Percentiles rank a stretch among this genome's conserved stretches.
phyloP scores from a whole-genome alignment of 306 rosid species.

The Vachellia pachyceras region DNA sequence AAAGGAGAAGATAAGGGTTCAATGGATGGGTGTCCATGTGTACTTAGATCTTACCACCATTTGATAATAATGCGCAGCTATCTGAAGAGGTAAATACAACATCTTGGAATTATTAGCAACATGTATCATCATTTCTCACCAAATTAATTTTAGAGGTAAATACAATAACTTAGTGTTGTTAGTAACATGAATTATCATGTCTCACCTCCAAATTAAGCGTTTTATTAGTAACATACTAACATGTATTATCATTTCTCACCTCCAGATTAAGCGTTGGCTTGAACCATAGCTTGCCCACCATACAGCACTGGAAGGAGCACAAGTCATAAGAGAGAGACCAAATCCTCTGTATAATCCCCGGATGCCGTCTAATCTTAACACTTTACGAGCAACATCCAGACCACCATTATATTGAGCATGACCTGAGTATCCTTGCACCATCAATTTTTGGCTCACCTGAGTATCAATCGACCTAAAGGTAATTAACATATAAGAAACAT shows the following conservation, averaged over 20 bases:
- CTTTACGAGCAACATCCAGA: slow-evolving; percentile 79
- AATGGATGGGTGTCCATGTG: slow-evolving; percentile 1
- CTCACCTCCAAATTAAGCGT: slow-evolving; percentile 94
- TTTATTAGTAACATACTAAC: slow-evolving; percentile 40
- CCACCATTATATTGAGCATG: slow-evolving; percentile 81
- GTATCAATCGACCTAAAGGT: slow-evolving; percentile 23
- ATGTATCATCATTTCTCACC: slow-evolving; percentile 67
- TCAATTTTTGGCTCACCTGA: slow-evolving; percentile 89
- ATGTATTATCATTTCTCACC: slow-evolving; percentile 71
- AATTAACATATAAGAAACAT: slow-evolving; percentile 17
- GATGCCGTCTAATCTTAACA: slow-evolving; percentile 70
- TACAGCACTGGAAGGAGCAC: slow-evolving; percentile 90
- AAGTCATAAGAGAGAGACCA: slow-evolving; percentile 89
- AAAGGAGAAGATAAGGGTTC: slow-evolving; percentile 25
- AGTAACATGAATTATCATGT: slow-evolving; percentile 46
- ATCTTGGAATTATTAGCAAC: slow-evolving; percentile 13
- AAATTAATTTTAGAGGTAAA: slow-evolving; percentile 33
- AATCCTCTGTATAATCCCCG: slow-evolving; percentile 88
- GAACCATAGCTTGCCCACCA: slow-evolving; percentile 99
- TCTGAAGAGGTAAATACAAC: slow-evolving; percentile 26
- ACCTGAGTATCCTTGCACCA: slow-evolving; percentile 97
- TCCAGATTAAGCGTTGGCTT: slow-evolving; percentile 88
- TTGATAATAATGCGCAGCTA: slow-evolving; percentile 21
- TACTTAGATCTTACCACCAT: slow-evolving; percentile 22
- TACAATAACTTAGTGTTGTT: slow-evolving; percentile 8